Evolutionary conservation across 108 stramenopile species (phyloP), one percentile per base, ranked within the genome.

Genomic region (Nitzschia inconspicua): DNA sequence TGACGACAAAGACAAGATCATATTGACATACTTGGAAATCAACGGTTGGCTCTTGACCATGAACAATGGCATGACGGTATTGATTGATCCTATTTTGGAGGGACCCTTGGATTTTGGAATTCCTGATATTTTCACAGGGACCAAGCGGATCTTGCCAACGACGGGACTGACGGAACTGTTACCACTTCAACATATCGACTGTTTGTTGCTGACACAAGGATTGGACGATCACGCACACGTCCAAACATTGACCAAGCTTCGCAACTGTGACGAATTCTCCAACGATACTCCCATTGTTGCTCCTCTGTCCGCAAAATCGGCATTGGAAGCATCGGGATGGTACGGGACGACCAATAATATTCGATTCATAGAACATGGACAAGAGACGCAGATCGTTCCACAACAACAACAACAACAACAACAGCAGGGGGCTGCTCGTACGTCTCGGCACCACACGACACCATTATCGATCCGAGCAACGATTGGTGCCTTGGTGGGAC

Each of bases 151-250:
- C 0, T 30, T 79, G 1, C 57, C 75, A 19, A 18, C 54, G 3
- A 20, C 28, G 5, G 20, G 34, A 3, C n/a, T 56, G 54, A 20
- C 19, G 19, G 44, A 46, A 20, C 5, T 20, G 10, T 20, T 46
- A 11, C 44, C 44, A n/a, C 44, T 20, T 46, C n/a, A n/a, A n/a
- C n/a, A n/a, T n/a, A 46, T 46, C 22, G 44, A 46, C 14, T 46
- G 44, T 20, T 58, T 65, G 25, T 32, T 79, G 7, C 37, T 80
- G 11, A 77, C 72, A 5, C 76, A 77, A 72, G 79, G 79, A 10
- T 53, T 80, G 34, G 79, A 80, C 43, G 79, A 80, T 70, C 79
- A 80, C 29, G 57, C 75, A 14, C 79, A 80, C 34, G 23, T 49
- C 2, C 72, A 57, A 5, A 80, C 79, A 8, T 36, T 80, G 19